Conservation (phyloP, 306 rosid species). For the Dalbergia cultrata region DNA sequence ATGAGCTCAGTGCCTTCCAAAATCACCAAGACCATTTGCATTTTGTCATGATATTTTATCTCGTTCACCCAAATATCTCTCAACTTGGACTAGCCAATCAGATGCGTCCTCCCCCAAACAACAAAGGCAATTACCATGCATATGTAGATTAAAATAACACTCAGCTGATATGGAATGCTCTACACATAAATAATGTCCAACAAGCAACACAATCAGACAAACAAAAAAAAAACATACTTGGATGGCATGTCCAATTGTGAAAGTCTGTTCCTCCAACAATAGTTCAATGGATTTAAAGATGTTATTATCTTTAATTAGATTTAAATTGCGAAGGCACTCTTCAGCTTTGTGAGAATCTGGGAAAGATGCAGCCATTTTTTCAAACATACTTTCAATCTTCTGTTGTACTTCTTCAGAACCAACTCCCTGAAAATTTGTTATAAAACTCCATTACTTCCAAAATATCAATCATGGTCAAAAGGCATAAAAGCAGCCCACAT, state of each 20-base stretch:
- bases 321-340: slow-evolving; percentile 74
- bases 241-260: slow-evolving; percentile 51
- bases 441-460: slow-evolving; percentile 26
- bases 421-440: slow-evolving; percentile 65
- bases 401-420: slow-evolving; percentile 70
- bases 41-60: too few relatives aligned
- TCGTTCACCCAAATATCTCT: too few relatives aligned
- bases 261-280: slow-evolving; percentile 65
- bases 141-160: too few relatives aligned
- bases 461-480: slow-evolving; percentile 39
- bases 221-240: slow-evolving; percentile 59
- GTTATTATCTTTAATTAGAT: slow-evolving; percentile 75
- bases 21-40: too few relatives aligned
- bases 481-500: slow-evolving; percentile 16
- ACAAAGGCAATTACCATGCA: too few relatives aligned
- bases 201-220: slow-evolving; percentile 47
- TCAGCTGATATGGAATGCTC: too few relatives aligned
- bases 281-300: slow-evolving; percentile 68
- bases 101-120: too few relatives aligned
- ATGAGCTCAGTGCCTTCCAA: too few relatives aligned
- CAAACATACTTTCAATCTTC: slow-evolving; percentile 57
- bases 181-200: slow-evolving; percentile 6
- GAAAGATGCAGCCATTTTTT: slow-evolving; percentile 74
- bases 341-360: slow-evolving; percentile 80
- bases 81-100: too few relatives aligned